Evolutionary conservation across 2,329 filamentous ascomycete genomes (phyloP), one percentile per base, ranked within the genome.

Genomic region (Aureobasidium sp.): DNA sequence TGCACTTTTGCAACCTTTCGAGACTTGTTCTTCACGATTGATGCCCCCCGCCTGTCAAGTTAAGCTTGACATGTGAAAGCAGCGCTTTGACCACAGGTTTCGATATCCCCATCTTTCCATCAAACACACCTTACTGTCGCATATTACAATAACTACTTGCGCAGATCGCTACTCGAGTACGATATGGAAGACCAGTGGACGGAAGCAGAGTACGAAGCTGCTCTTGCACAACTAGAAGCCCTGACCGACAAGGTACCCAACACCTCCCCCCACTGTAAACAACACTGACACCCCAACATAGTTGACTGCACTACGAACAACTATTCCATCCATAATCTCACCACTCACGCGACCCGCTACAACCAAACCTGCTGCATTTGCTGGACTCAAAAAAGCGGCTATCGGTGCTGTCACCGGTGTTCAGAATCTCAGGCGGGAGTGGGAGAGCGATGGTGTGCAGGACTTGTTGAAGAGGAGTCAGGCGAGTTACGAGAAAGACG

Each of bases 161-260:
- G n/a, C 15, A 31, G 9, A 25, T n/a, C 18, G 20, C 25, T 10
- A 36, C 15, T 25, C 59, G 3, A 38, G 38, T 40, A 27, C 51
- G 56, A 42, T 9, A 61, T 58, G 38, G 43, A 40, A 42, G 43
- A 69, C 27, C 72, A 65, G 45, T 80, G 78, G 78, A 78, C 79
- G 61, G 79, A 81, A 71, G 72, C 73, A 54, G 76, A 78, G 66
- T 79, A 77, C 68, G 76, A 75, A 70, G 74, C 76, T 65, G 81
- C 80, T 3, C 79, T 85, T 47, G 79, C 79, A 40, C 77, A 80
- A 53, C 74, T 85, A 25, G 80, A 82, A 69, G 71, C 74, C 47
- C 74, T 85, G 5, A 79, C 83, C 68, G 73, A 77, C 48, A 78
- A 83, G 72, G 82, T 81, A 68, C 29, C 67, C 55, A 29, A 20